Percentiles rank a stretch among this genome's conserved stretches.
Evolutionary conservation across 257 asterid genomes (phyloP).

Genomic region (Salvia miltiorrhiza): DNA sequence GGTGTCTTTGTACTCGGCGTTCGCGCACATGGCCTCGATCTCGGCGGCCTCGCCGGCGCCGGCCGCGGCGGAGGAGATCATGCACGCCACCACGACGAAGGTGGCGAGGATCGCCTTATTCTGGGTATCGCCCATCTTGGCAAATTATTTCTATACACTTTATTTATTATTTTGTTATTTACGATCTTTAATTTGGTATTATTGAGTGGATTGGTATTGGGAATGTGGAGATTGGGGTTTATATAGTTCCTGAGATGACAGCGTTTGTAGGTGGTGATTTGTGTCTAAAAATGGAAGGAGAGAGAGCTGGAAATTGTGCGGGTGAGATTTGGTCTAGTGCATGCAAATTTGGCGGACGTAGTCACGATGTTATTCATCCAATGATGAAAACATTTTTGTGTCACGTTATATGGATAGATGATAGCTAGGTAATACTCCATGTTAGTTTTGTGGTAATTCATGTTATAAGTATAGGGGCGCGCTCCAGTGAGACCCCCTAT

Average conservation of each 20-base stretch:
- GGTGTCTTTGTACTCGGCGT: constrained; percentile 52
- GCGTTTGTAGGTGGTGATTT: neutral
- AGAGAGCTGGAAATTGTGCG: neutral
- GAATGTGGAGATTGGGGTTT: neutral
- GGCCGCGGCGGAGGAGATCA: constrained; percentile 30
- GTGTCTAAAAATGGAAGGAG: neutral
- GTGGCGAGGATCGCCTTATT: constrained; percentile 43
- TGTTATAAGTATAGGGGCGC: no score
- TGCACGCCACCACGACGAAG: constrained; percentile 52
- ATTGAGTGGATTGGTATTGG: no score
- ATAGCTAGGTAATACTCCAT: no score
- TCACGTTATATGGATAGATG: no score
- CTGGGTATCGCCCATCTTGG: constrained; percentile 28
- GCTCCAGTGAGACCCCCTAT: no score
- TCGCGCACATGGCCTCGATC: constrained; percentile 37
- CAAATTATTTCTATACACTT: neutral
- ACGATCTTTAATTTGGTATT: neutral
- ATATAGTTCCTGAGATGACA: neutral
- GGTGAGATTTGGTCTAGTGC: no score
- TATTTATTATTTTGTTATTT: neutral
- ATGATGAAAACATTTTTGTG: no score
- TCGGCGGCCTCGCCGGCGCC: constrained; percentile 8
- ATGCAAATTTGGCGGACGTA: no score
- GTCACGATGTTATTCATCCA: no score
- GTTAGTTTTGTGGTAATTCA: no score